These are phyloP conservation scores for Calocybe gambosa DNA, from an alignment of 1,284 basidiomycete species.

Conservation along the genomic window DNA sequence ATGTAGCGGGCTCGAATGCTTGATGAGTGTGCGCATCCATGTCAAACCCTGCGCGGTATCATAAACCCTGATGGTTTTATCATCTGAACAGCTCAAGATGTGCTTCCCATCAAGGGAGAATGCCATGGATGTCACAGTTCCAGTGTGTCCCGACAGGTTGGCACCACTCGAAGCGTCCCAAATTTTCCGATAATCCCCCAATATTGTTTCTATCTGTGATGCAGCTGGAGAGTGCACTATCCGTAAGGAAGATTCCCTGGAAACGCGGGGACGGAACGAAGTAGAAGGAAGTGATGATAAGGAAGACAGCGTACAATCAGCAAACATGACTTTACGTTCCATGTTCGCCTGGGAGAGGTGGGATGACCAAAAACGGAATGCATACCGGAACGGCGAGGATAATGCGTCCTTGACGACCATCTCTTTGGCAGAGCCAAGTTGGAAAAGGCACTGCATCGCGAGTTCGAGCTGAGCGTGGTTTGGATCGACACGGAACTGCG, in stretches of 20 bases:
- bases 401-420: neutral
- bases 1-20: neutral
- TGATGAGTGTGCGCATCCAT: neutral
- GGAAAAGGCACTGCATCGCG: slow-evolving; percentile 1
- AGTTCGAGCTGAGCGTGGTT: no score
- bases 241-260: neutral
- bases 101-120: neutral
- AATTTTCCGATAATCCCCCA: neutral
- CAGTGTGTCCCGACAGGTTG: neutral
- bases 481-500: neutral
- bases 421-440: neutral
- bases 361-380: neutral
- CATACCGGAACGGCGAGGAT: slow-evolving; percentile 2
- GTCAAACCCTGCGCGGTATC: neutral
- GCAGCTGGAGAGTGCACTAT: neutral
- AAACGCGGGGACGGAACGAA: neutral
- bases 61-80: neutral
- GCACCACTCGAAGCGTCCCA: neutral
- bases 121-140: neutral
- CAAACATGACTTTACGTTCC: neutral
- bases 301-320: neutral
- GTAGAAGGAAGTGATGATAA: neutral
- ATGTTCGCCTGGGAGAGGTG: neutral
- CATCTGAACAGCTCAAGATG: neutral
- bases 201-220: slow-evolving; percentile 1